Percentiles rank a stretch among this genome's conserved stretches.
Conservation (phyloP, 331 rosid genomes). For the Telfairia occidentalis region DNA sequence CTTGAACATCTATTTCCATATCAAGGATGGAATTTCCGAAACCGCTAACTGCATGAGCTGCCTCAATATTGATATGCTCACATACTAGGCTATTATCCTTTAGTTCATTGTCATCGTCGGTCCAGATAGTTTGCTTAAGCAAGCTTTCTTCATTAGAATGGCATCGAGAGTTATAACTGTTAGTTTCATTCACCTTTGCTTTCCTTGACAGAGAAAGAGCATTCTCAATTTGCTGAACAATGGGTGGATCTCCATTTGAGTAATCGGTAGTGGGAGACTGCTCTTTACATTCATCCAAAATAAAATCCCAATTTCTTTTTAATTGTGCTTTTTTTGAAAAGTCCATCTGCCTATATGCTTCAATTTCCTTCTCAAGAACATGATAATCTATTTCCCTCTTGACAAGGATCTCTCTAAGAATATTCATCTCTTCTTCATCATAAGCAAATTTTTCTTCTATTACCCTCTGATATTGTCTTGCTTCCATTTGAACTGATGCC, state of each 20-base stretch:
- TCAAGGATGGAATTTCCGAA: slow-evolving; percentile 22
- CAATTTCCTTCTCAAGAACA: slow-evolving; percentile 55
- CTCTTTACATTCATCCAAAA: slow-evolving; percentile 24
- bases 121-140: slow-evolving; percentile 6
- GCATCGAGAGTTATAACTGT: slow-evolving; percentile 13
- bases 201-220: neutral
- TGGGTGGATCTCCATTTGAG: slow-evolving; percentile 19
- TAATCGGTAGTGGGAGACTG: slow-evolving; percentile 19
- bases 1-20: slow-evolving; percentile 35
- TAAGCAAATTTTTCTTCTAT: slow-evolving; percentile 61
- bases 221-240: slow-evolving; percentile 10
- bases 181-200: slow-evolving; percentile 1
- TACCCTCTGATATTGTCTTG: slow-evolving; percentile 50
- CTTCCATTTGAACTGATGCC: slow-evolving; percentile 57
- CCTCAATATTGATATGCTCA: slow-evolving; percentile 9
- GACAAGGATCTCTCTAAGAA: slow-evolving; percentile 64
- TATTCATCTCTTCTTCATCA: slow-evolving; percentile 71
- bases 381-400: slow-evolving; percentile 63
- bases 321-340: slow-evolving; percentile 23
- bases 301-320: slow-evolving; percentile 19
- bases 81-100: neutral
- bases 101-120: slow-evolving; percentile 9
- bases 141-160: slow-evolving; percentile 12
- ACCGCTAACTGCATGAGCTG: slow-evolving; percentile 8
- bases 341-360: slow-evolving; percentile 46